Base-by-base conservation (phyloP, 257 asterid genomes). In the Ilex asprella region DNA sequence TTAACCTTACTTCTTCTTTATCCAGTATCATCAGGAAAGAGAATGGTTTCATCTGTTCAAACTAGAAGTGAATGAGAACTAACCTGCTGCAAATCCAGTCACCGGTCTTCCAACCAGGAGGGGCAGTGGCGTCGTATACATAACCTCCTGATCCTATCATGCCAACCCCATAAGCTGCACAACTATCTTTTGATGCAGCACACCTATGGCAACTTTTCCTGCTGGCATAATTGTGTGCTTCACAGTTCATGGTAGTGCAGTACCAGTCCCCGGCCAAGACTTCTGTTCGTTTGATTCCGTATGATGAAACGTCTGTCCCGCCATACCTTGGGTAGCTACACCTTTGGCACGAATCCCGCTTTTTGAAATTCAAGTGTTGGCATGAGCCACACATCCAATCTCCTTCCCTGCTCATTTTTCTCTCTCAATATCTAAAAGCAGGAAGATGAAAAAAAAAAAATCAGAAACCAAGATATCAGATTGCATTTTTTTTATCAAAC, bases 301-400 rank as follows among this genome's bases (percentile, higher is more conserved):
- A 87, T 1, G 90, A 56, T 5, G 89, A 61, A 8, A 78, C 67
- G 4, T 86, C 95, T 0, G 65, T 73, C 0, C 5, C 41, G 41
- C 95, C 96, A 16, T 73, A 84, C 63, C 82, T 84, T 0, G 98
- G 96, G 32, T 94, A 87, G 67, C 83, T 77, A 44, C 96, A 91
- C 35, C 84, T 64, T 65, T 15, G 95, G 70, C 96, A 88, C 51
- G 78, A 60, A 53, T 86, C 98, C 3, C 95, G 73, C 54, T 84
- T 87, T 71, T 80, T 72, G 85, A 91, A 87, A 49, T 87, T 91
- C 10, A 79, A 29, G 69, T 91, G 95, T 54, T 84, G 91, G 81
- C 98, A 91, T 55, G 96, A 86, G 7, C 75, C 82, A 56, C 98
- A 87, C 89, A 81, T 77, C 97, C 95, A 89, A 59, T 89, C 97